Evolutionary conservation across 352 stramenopile genomes (phyloP).

Genomic region (Globisporangium alternatum): DNA sequence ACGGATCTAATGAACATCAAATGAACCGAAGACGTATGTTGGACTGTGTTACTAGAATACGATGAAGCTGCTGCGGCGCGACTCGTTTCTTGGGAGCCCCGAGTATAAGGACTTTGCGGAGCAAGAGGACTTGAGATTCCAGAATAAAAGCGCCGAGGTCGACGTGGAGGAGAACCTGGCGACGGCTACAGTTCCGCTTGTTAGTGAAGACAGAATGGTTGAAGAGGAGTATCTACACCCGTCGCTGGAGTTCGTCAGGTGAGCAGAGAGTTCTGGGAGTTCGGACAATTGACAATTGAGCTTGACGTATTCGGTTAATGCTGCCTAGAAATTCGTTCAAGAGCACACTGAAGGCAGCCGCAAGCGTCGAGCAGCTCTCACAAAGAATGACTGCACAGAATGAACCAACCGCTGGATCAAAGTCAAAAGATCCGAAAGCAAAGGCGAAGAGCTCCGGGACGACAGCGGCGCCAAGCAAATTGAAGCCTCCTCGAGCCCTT

Average conservation of each 20-base stretch:
- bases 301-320: neutral
- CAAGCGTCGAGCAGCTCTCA: constrained; percentile 1
- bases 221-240: constrained; percentile 9
- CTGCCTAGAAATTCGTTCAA: constrained; percentile 31
- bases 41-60: constrained; percentile 25
- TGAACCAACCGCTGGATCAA: neutral
- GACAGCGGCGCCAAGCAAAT: neutral
- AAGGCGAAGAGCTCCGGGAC: neutral
- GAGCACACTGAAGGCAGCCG: constrained; percentile 22
- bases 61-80: constrained; percentile 23
- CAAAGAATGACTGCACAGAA: neutral
- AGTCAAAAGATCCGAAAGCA: neutral
- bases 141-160: neutral
- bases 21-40: neutral
- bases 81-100: constrained; percentile 20
- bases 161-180: neutral
- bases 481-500: constrained; percentile 2
- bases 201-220: constrained; percentile 8
- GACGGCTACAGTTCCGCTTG: neutral
- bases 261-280: neutral
- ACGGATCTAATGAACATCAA: neutral
- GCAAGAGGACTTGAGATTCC: neutral
- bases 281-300: neutral
- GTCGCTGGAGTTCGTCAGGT: constrained; percentile 32
- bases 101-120: neutral